These are phyloP conservation scores for Leonotis leonurus DNA, from an alignment of 257 asterid species.

Conservation along the genomic window DNA sequence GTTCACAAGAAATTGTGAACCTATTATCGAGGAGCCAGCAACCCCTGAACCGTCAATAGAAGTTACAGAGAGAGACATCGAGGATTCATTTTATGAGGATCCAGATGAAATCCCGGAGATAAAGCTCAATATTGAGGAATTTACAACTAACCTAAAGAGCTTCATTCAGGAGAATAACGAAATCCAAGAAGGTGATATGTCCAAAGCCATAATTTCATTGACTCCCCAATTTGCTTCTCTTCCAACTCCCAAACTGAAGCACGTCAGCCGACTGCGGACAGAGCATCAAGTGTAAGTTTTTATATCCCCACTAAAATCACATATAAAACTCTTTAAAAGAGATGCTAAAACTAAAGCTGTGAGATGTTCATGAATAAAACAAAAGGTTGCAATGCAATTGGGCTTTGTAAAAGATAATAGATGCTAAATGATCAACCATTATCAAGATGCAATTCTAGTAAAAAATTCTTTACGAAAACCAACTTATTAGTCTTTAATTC, in stretches of 20 bases:
- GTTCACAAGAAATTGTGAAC: conserved; percentile 38
- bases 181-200: conserved; percentile 51
- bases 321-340: not conserved
- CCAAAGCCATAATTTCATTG: conserved; percentile 65
- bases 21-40: conserved; percentile 72
- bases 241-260: conserved; percentile 78
- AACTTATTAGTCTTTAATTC: not conserved
- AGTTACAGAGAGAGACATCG: conserved; percentile 61
- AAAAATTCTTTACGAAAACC: not conserved
- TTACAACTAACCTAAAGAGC: conserved; percentile 51
- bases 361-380: not conserved
- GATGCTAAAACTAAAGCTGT: not conserved
- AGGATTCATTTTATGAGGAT: conserved; percentile 72
- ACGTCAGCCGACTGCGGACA: conserved; percentile 72
- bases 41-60: conserved; percentile 64
- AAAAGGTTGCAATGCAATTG: not conserved
- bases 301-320: not conserved
- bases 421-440: not conserved
- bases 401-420: not conserved
- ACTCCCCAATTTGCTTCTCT: conserved; percentile 55
- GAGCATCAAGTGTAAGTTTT: conserved; percentile 88
- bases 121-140: conserved; percentile 66
- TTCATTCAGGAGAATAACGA: conserved; percentile 43
- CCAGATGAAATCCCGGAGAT: conserved; percentile 89
- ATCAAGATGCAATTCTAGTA: not conserved